These are phyloP conservation scores for Rhizopus sp. DNA, from an alignment of 371 early-diverging fungal genomes.

Conservation along the genomic window DNA sequence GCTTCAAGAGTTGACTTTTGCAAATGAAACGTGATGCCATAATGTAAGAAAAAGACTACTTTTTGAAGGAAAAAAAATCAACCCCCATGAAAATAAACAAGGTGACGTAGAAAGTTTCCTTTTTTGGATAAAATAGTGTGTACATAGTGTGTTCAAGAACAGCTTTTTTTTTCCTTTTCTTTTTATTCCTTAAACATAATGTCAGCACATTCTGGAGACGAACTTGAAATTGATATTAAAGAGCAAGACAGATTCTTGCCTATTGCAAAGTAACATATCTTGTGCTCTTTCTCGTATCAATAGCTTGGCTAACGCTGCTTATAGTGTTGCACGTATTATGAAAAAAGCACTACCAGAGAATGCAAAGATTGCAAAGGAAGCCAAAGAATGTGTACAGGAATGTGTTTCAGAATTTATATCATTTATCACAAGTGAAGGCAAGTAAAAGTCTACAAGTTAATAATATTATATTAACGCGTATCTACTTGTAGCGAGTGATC, in stretches of 20 bases:
- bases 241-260: conserved; percentile 98
- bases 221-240: conserved; percentile 73
- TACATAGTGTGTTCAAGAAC: not conserved
- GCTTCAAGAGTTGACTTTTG: conserved; percentile 19
- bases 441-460: not conserved
- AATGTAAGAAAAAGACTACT: conserved; percentile 10
- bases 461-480: conserved; percentile 11
- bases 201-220: conserved; percentile 57
- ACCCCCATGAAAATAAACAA: not conserved
- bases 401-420: conserved; percentile 99
- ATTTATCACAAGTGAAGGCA: conserved; percentile 96
- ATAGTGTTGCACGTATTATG: conserved; percentile 99
- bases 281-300: not conserved
- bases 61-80: too few species aligned
- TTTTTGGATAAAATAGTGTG: not conserved
- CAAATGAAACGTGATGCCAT: conserved; percentile 31
- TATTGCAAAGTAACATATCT: conserved; percentile 60
- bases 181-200: conserved; percentile 11
- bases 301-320: conserved; percentile 12
- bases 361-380: conserved; percentile 99
- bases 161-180: conserved; percentile 7
- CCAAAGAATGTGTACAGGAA: conserved; percentile 98
- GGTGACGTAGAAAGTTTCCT: not conserved
- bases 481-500: conserved; percentile 78
- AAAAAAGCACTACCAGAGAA: conserved; percentile 97